Evolutionary conservation across 257 asterid species (phyloP).

Genomic region (Ophiorrhiza pumila): DNA sequence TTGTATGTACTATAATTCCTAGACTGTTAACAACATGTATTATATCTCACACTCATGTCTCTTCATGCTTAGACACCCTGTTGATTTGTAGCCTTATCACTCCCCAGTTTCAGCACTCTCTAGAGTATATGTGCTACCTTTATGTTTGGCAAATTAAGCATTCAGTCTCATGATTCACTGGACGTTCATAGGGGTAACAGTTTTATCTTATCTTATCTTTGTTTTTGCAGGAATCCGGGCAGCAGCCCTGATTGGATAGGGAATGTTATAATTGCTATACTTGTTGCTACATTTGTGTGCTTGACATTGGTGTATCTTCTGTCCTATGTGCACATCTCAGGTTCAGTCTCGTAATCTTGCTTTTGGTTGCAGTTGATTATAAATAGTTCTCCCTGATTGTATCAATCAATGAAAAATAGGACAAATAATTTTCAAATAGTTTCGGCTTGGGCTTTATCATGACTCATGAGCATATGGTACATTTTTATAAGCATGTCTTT

Average conservation of each 20-base stretch:
- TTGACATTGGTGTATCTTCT: slow-evolving; percentile 74
- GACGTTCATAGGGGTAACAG: slow-evolving; percentile 7
- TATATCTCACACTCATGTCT: neutral
- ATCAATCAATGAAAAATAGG: neutral
- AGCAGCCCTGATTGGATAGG: slow-evolving; percentile 72
- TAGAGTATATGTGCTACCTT: neutral
- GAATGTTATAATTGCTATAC: slow-evolving; percentile 50
- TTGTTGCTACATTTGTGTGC: slow-evolving; percentile 69
- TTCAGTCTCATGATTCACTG: neutral
- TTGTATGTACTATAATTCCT: neutral
- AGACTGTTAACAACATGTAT: neutral
- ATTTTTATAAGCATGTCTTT: neutral
- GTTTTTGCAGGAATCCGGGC: slow-evolving; percentile 78
- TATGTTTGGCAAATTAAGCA: slow-evolving; percentile 1
- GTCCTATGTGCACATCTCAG: slow-evolving; percentile 90
- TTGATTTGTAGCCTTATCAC: neutral
- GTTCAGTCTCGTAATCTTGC: slow-evolving; percentile 30
- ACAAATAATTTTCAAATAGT: neutral
- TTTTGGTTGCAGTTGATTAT: slow-evolving; percentile 10
- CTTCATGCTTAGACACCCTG: neutral
- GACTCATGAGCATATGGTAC: no score
- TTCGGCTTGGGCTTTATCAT: neutral
- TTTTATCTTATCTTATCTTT: slow-evolving; percentile 18
- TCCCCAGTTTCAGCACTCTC: neutral
- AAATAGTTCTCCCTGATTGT: neutral